These are phyloP conservation scores for Cyamopsis tetragonoloba DNA, from an alignment of 306 rosid species.

Conservation along the genomic window DNA sequence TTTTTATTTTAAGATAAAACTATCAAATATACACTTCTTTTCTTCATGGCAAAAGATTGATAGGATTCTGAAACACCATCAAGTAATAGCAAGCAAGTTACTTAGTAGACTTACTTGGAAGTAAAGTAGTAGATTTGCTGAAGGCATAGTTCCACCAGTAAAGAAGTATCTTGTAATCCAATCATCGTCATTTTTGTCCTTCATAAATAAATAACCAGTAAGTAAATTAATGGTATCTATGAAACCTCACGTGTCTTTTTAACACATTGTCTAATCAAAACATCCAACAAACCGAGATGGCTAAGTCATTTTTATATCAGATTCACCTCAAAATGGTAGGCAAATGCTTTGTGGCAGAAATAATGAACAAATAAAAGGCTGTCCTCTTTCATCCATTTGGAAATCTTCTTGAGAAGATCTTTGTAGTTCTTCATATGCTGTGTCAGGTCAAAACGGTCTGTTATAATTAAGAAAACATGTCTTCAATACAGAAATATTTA, in stretches of 20 bases:
- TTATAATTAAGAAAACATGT: neutral
- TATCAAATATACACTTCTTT: neutral
- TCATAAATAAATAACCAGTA: conserved; percentile 4
- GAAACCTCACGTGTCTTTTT: neutral
- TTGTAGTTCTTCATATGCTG: conserved; percentile 97
- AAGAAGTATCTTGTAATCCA: conserved; percentile 91
- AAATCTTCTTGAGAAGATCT: conserved; percentile 84
- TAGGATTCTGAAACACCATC: neutral
- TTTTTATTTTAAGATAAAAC: neutral
- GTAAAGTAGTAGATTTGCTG: conserved; percentile 86
- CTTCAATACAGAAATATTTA: neutral
- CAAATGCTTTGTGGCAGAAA: conserved; percentile 83
- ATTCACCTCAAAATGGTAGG: conserved; percentile 90
- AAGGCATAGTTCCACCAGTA: conserved; percentile 90
- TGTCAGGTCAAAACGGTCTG: conserved; percentile 9
- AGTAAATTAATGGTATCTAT: neutral
- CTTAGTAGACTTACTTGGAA: conserved; percentile 61
- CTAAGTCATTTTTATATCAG: neutral
- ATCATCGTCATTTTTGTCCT: conserved; percentile 86
- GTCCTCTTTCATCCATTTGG: conserved; percentile 82
- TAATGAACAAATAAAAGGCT: conserved; percentile 69
- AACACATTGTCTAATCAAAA: neutral
- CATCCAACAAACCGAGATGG: conserved; percentile 11
- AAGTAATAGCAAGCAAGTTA: conserved; percentile 1
- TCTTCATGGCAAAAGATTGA: neutral